Evolutionary conservation across 83 land plant genomes (phyloP), one percentile per base, ranked within the genome.

Genomic region (Larix sibirica): DNA sequence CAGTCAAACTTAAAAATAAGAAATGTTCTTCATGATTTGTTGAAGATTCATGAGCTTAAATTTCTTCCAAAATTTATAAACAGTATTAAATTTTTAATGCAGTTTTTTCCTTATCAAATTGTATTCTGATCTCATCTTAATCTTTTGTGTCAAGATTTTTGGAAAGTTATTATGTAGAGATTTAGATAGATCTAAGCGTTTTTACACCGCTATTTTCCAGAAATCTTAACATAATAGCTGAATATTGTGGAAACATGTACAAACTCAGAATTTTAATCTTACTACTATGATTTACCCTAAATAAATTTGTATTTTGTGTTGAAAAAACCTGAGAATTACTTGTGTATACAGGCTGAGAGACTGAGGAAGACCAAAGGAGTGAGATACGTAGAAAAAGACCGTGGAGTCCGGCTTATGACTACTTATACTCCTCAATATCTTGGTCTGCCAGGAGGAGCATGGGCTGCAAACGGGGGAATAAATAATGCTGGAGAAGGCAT

Each of bases 401-500:
- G 86, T 69, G 84, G 91, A 38, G 84, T 82, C 14, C 91, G 80
- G 74, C 67, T 85, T 36, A 88, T 89, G 90, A 95, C 96, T 21
- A 95, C 92, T 2, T 91, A 94, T 85, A 94, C 97, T 12, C 98
- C 98, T 28, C 74, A 88, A 12, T 90, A 83, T 58, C 82, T 96
- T 17, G 91, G 90, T 28, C 82, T 96, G 24, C 96, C 94, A 1
- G 40, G 71, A 33, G 90, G 90, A 21, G 88, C 87, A 3, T 93
- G 95, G 96, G 44, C 81, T 1, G 76, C 84, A 36, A 70, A 82
- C 76, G 95, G 90, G 10, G 94, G 96, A 14, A 83, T 64, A 12
- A 80, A 73, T 23, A 80, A 85, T 56, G 94, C 93, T 3, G 99
- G 99, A 0, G 97, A 97, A 70, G 97, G 94, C 18, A 83, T 95